Evolutionary conservation across 2,329 filamentous ascomycete genomes (phyloP), one percentile per base, ranked within the genome.

Genomic region (Falciphora oryzae): DNA sequence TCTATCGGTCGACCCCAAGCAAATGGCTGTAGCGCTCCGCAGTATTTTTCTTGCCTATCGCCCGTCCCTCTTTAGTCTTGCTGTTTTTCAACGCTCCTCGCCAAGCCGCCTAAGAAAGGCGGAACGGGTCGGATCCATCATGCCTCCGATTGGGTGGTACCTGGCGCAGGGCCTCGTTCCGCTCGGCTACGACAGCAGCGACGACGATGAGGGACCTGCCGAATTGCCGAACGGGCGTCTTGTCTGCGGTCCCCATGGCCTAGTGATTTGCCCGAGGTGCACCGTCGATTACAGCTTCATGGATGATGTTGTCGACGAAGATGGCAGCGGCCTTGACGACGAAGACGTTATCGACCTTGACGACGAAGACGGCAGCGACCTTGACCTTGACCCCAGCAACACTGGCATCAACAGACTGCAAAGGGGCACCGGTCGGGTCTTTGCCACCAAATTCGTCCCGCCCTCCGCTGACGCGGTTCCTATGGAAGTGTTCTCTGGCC

Each of bases 211-310:
- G 57, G 75, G 71, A n/a, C 73, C 73, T 6, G 72, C 70, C 64
- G 70, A 75, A 64, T 70, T 78, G 18, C 71, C 75, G 0, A 59
- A 76, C 63, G 76, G 76, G 31, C 70, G 71, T n/a, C 64, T 79
- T 32, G 73, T 76, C 63, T 78, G 77, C 62, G 69, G 73, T 28
- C 68, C 70, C 0, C 76, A 78, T 65, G 70, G 73, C 28, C 64
- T 74, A 7, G 71, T 74, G 18, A 16, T 67, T 32, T 78, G 76
- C 65, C 66, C 67, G 13, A 70, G 59, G 32, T 78, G 76, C 65
- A 72, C 70, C 35, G 70, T 70, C 3, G 75, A 78, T 66, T 78
- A 75, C 68, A 75, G 70, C 68, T 75, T 74, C 66, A 71, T 74
- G 71, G 67, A 74, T 22, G n/a, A 31, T 31, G 11, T 50, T n/a